phyloP scores from a whole-genome alignment of 2,329 filamentous ascomycete genomes.

The Verticillium nonalfalfae region DNA sequence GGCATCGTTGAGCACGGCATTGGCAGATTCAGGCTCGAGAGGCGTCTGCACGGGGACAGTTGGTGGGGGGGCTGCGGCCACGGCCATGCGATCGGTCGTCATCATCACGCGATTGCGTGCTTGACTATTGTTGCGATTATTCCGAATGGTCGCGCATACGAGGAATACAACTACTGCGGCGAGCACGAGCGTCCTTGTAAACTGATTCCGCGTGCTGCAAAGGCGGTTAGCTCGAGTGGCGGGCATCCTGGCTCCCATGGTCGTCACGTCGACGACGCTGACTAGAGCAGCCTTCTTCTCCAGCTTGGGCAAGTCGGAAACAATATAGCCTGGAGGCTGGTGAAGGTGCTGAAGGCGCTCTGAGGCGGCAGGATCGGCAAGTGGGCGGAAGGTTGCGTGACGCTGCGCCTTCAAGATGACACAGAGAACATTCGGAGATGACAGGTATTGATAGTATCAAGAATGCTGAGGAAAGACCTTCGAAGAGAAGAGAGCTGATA shows the following conservation, averaged over 20 bases:
- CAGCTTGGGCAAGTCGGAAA: constrained; percentile 5
- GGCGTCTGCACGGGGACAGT: constrained; percentile 22
- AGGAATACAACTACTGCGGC: constrained; percentile 35
- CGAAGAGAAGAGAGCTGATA: no score
- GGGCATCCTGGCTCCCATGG: constrained; percentile 31
- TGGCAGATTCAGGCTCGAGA: constrained; percentile 11
- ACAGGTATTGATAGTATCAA: not conserved
- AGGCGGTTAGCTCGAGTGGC: constrained; percentile 28
- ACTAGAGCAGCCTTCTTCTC: constrained; percentile 6
- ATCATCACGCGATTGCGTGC: constrained; percentile 32
- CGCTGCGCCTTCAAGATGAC: not conserved
- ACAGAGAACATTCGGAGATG: not conserved
- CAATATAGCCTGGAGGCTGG: not conserved
- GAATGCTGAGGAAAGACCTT: no score
- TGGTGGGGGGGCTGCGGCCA: constrained; percentile 5
- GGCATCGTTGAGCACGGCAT: not conserved
- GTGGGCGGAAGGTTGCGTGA: not conserved
- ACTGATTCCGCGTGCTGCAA: constrained; percentile 42
- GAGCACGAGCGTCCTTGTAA: constrained; percentile 36
- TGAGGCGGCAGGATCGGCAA: not conserved
- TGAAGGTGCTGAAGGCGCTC: not conserved
- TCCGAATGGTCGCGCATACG: constrained; percentile 31
- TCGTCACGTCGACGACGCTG: constrained; percentile 4
- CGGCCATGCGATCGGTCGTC: constrained; percentile 8
- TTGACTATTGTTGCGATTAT: constrained; percentile 28